phyloP scores from a whole-genome alignment of 1,284 basidiomycete genomes.

The Cutaneotrichosporon sp. region DNA sequence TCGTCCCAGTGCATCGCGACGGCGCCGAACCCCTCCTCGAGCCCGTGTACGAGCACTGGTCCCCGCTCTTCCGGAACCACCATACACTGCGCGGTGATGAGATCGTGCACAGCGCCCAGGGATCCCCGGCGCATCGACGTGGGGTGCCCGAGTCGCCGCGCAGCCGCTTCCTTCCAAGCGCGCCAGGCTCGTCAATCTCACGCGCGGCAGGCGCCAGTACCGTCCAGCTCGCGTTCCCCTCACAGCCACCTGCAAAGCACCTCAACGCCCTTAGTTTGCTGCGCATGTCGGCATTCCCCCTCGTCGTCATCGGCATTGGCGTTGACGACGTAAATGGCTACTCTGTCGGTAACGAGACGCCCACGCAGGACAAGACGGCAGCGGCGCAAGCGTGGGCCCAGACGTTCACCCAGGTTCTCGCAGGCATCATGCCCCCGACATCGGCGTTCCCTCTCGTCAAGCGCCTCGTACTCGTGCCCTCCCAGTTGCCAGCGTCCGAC shows the following conservation, averaged over 20 bases:
- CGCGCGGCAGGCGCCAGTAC: conserved; percentile 38
- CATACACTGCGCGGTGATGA: conserved; percentile 45
- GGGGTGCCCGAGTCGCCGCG: conserved; percentile 22
- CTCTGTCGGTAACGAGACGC: not conserved
- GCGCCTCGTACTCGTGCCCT: conserved; percentile 56
- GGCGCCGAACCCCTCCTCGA: conserved; percentile 18
- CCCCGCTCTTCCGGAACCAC: conserved; percentile 36
- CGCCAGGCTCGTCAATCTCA: conserved; percentile 31
- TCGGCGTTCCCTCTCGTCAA: conserved; percentile 71
- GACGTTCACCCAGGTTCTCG: conserved; percentile 41
- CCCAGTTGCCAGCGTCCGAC: conserved; percentile 24
- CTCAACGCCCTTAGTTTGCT: conserved; percentile 44
- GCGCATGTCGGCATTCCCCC: conserved; percentile 42
- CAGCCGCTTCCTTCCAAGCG: conserved; percentile 37
- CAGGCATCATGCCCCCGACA: conserved; percentile 57
- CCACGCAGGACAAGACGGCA: not conserved
- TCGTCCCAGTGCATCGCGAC: conserved; percentile 47
- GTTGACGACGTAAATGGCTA: conserved; percentile 29
- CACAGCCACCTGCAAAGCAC: conserved; percentile 39
- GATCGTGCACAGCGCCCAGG: conserved; percentile 21
- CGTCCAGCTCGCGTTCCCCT: conserved; percentile 43
- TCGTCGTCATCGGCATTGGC: conserved; percentile 47
- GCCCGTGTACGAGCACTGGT: conserved; percentile 34
- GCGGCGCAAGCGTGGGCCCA: conserved; percentile 15
- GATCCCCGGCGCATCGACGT: conserved; percentile 7